Base-by-base conservation (phyloP, 768 basidiomycete genomes). In the Dioszegia hungarica region DNA sequence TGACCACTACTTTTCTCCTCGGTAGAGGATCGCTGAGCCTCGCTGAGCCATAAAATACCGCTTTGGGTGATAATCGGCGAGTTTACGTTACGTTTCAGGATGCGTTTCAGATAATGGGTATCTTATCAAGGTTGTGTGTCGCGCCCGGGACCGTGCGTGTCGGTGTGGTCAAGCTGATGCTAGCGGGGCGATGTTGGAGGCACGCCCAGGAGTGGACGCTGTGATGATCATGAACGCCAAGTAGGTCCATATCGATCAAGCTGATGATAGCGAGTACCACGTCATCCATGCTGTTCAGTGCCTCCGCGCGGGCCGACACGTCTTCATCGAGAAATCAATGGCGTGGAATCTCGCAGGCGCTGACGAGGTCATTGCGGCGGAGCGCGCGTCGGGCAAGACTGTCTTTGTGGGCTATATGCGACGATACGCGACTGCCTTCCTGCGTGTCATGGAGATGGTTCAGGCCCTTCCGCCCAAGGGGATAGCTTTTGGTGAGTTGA, bases 291-390 rank as follows among this genome's bases (percentile, higher is more conserved):
- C 66, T 11, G 50, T 64, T 10, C 60, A 56, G 28, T 54, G 56
- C 29, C 49, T 59, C 10, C 17, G 55, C 17, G 64, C 62, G 3
- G 57, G 65, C 8, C 70, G 70, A 47, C 63, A 65, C 41, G 67
- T 75, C 33, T 61, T 75, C 37, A 63, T 72, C 56, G 73, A 75
- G 63, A 75, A 75, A 51, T 70, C 73, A 0, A 72, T 72, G 67
- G 40, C 58, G 4, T 36, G 65, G n/a, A 67, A 64, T 0, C 51
- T 46, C 3, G 50, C 34, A 6, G 73, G 68, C 14, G 69, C 67
- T 1, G 55, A 68, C 2, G 41, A 46, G 1, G 62, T 75, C 31
- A 52, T 58, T 12, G 57, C 54, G 0, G 73, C 73, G 5, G 15
- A 61, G 22, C 22, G 54, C 22, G 56, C 58, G 3, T 58, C 63